A percentile compares a stretch with the other conserved stretches of the same genome.
phyloP scores from a whole-genome alignment of 129 eudicot species.

The Deinandra increscens region DNA sequence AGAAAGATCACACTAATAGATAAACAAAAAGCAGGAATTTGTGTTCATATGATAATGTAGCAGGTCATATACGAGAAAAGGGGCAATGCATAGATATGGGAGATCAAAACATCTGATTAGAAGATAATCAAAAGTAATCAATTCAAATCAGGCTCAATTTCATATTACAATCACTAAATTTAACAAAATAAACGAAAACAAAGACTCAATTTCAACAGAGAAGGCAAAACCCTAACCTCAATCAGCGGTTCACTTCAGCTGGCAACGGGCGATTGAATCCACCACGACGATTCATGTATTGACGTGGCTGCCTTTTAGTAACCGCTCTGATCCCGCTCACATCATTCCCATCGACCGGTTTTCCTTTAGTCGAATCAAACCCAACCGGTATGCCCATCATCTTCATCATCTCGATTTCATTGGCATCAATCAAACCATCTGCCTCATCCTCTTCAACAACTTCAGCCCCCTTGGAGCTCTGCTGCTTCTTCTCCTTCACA shows the following conservation, averaged over 20 bases:
- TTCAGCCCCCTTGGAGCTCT: constrained; percentile 31
- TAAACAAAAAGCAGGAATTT: background rate
- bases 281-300: constrained; percentile 95
- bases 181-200: background rate
- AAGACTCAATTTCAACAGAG: background rate
- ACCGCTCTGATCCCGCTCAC: constrained; percentile 82
- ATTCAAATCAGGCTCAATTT: constrained; percentile 2
- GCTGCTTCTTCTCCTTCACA: constrained; percentile 54
- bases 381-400: constrained; percentile 92
- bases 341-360: constrained; percentile 84
- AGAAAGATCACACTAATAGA: constrained; percentile 1
- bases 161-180: background rate
- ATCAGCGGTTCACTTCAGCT: constrained; percentile 76
- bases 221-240: constrained; percentile 46
- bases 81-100: background rate
- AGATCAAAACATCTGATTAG: background rate
- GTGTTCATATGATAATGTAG: background rate
- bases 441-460: constrained; percentile 26
- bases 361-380: constrained; percentile 93
- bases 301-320: constrained; percentile 89
- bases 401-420: constrained; percentile 95
- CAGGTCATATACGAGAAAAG: background rate
- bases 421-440: constrained; percentile 49
- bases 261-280: constrained; percentile 98
- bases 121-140: background rate